Base-by-base conservation (phyloP, 148 eudicot genomes). In the Rhododendron simsii region DNA sequence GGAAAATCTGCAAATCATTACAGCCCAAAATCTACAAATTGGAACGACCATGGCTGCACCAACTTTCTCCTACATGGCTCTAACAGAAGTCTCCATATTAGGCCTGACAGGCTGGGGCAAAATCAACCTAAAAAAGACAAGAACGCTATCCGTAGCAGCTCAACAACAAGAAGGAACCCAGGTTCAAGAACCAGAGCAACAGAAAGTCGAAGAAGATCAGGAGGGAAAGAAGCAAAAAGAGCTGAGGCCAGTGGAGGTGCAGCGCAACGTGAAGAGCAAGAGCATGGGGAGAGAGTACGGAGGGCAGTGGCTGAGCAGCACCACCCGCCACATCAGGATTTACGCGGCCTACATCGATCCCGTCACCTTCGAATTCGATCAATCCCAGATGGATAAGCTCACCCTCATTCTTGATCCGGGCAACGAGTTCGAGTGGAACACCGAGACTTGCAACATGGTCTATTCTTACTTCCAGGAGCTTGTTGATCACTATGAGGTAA, bases 231-330 rank as follows among this genome's bases (percentile, higher is more conserved):
- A 65, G 26, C 30, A 13, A 48, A 83, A 71, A 80, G 83, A 78
- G 16, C 95, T 85, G 2, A 88, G 93, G 84, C 98, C 99, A 39
- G 96, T 89, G 35, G 98, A 96, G 75, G 86, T 90, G 9, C 98
- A 95, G 85, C 12, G 78, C 45, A 92, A 96, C 85, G 98, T 92
- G 85, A 65, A 91, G 91, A 95, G 90, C 94, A 95, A 87, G 91
- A 95, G 93, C 89, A 85, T 96, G 98, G 41, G 85, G 26, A 81
- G 92, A 37, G 99, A 95, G 39, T 93, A 90, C 39, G 99, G 98
- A 51, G 95, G 98, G n/a, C 96, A 96, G 87, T 96, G 99, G 99
- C 95, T 96, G 45, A 96, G 98, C 87, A 91, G 98, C 74, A 87
- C 91, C 45, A 96, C 99, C 3, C 89, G 99, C 77, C 99, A 96